A percentile compares a stretch with the other conserved stretches of the same genome.
phyloP scores from a whole-genome alignment of 2,329 filamentous ascomycete species.

The Penicillium sp. region DNA sequence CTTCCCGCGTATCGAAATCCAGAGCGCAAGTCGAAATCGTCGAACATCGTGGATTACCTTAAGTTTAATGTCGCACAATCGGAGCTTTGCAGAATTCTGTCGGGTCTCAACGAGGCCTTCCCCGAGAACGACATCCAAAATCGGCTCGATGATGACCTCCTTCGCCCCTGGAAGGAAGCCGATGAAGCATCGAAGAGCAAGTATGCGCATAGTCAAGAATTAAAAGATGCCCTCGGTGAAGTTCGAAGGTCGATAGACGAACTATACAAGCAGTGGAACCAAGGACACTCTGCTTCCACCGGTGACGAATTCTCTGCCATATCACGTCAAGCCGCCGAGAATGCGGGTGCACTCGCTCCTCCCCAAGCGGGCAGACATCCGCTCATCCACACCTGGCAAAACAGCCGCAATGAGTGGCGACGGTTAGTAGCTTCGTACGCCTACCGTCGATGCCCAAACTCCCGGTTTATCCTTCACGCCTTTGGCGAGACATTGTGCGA shows the following conservation, averaged over 20 bases:
- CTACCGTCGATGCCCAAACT: constrained; percentile 21
- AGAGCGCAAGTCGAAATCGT: constrained; percentile 15
- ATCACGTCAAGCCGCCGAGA: constrained; percentile 24
- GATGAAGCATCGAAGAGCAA: constrained; percentile 17
- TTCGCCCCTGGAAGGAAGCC: constrained; percentile 25
- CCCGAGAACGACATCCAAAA: constrained; percentile 12
- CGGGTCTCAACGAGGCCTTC: constrained; percentile 26
- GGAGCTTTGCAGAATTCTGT: constrained; percentile 25
- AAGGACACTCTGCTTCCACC: not conserved
- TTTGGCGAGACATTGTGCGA: constrained; percentile 30
- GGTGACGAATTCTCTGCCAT: constrained; percentile 16
- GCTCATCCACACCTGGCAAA: constrained; percentile 30
- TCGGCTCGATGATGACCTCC: constrained; percentile 30
- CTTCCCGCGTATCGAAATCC: constrained; percentile 35
- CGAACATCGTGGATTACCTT: constrained; percentile 40
- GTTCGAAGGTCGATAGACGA: constrained; percentile 18
- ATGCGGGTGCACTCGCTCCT: constrained; percentile 24
- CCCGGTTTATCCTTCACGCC: constrained; percentile 25
- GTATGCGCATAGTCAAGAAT: constrained; percentile 6
- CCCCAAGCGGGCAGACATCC: constrained; percentile 27
- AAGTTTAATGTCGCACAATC: constrained; percentile 35
- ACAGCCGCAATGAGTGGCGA: constrained; percentile 26
- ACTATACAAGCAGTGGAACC: constrained; percentile 17
- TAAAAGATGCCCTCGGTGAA: constrained; percentile 16
- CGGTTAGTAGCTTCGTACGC: constrained; percentile 34